These are phyloP conservation scores for Candida orba DNA, from an alignment of 805 yeast genomes.

Conservation along the genomic window DNA sequence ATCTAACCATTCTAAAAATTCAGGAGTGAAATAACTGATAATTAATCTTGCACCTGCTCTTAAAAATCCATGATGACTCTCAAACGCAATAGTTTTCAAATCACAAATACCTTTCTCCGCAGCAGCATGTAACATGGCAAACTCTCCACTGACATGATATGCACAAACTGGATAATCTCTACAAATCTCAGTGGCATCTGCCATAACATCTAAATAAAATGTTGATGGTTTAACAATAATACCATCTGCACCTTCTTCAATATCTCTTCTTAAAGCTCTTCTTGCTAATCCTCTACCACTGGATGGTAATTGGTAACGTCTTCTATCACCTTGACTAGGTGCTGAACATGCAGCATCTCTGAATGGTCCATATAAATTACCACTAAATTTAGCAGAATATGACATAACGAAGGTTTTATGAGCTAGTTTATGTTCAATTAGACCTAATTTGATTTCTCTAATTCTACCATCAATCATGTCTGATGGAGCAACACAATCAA, in stretches of 20 bases:
- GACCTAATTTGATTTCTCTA: slow-evolving; percentile 76
- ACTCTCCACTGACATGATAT: slow-evolving; percentile 96
- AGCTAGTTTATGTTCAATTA: slow-evolving; percentile 74
- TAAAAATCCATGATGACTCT: slow-evolving; percentile 82
- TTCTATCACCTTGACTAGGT: slow-evolving; percentile 88
- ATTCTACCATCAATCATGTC: slow-evolving; percentile 98
- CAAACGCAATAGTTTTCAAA: slow-evolving; percentile 69
- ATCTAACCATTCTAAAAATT: slow-evolving; percentile 86
- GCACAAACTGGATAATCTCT: slow-evolving; percentile 85
- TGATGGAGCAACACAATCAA: slow-evolving; percentile 91
- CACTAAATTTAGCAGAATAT: slow-evolving; percentile 90
- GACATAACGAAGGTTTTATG: slow-evolving; percentile 87
- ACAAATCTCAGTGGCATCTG: slow-evolving; percentile 80
- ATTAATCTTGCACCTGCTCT: slow-evolving; percentile 94
- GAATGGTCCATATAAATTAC: slow-evolving; percentile 91
- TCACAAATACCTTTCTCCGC: slow-evolving; percentile 93
- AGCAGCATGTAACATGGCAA: slow-evolving; percentile 96
- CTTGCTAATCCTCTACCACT: slow-evolving; percentile 92
- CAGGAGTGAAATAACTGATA: slow-evolving; percentile 92
- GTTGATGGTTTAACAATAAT: slow-evolving; percentile 94
- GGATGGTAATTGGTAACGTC: slow-evolving; percentile 86
- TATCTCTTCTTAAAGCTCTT: slow-evolving; percentile 80
- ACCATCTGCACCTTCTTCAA: slow-evolving; percentile 92
- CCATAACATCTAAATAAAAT: slow-evolving; percentile 84
- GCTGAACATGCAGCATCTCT: slow-evolving; percentile 94